A percentile compares a stretch with the other conserved stretches of the same genome.
Evolutionary conservation across 352 stramenopile species (phyloP).

Genomic region (Globisporangium okanoganense): DNA sequence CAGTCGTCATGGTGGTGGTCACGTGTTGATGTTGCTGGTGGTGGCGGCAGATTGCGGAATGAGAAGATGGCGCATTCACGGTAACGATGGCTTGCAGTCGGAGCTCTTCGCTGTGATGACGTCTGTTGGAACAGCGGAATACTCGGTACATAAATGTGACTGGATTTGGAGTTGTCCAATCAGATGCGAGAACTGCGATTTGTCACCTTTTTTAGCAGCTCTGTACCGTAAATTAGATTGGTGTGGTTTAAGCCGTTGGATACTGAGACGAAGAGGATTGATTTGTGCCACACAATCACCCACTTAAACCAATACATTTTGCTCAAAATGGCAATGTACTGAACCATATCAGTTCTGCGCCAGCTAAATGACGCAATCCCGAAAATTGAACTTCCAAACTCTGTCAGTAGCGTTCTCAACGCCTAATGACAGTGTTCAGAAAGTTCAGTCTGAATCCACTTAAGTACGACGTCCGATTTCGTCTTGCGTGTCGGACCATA

Average conservation of each 20-base stretch:
- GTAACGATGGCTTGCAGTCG: neutral
- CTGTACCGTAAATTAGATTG: too few relatives aligned
- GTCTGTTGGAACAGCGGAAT: slow-evolving; percentile 8
- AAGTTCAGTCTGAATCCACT: too few relatives aligned
- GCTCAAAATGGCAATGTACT: too few relatives aligned
- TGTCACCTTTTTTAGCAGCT: slow-evolving; percentile 13
- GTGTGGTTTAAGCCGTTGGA: too few relatives aligned
- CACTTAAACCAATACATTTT: too few relatives aligned
- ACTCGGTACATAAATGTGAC: slow-evolving; percentile 6
- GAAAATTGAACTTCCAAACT: too few relatives aligned
- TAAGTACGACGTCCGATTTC: neutral
- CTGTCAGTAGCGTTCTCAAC: too few relatives aligned
- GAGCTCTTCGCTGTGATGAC: neutral
- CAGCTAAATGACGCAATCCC: too few relatives aligned
- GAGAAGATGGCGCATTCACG: slow-evolving; percentile 10
- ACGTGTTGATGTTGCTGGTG: slow-evolving; percentile 3
- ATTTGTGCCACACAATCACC: neutral
- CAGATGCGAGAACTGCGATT: neutral
- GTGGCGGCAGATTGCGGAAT: slow-evolving; percentile 11
- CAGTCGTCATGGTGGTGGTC: neutral
- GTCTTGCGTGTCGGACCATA: neutral
- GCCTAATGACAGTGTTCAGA: too few relatives aligned
- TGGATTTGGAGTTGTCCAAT: slow-evolving; percentile 1
- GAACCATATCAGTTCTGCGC: too few relatives aligned
- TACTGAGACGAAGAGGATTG: neutral